Base-by-base conservation (phyloP, 2,329 filamentous ascomycete genomes). In the Venturia aucupariae region DNA sequence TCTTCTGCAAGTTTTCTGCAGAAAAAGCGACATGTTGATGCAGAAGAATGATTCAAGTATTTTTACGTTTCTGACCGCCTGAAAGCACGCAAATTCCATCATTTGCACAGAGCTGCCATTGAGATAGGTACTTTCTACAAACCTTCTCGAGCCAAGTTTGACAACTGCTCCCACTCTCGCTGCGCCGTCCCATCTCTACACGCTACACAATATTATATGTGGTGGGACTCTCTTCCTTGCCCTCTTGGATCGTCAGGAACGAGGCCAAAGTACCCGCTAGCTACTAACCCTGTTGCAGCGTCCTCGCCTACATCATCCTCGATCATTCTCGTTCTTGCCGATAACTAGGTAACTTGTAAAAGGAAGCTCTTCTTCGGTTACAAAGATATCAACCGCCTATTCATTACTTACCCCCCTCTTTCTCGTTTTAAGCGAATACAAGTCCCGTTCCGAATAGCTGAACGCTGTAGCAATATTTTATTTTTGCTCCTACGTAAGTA, bases 251-350 rank as follows among this genome's bases (percentile, higher is more conserved):
- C n/a, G 78, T 76, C 48, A 79, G 70, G 67, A 79, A 79, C 39
- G 74, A 75, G 8, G 74, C 74, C 63, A 82, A 68, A 39, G 75
- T 78, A 67, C 78, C 79, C 59, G 79, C 79, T n/a, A 79, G 79
- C 79, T n/a, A 79, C 80, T 65, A 77, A 79, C 4, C 81, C 80
- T 5, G 80, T 82, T 1, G 79, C 80, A 8, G 80, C 75, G 70
- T 82, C 80, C 68, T 84, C 81, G 8, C 46, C 46, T 30, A 57
- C 39, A 42, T 13, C 42, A 7, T 4, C 4, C 27, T 60, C 75
- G 46, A 89, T 79, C 85, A 90, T 86, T 60, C 88, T 79, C 11
- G 86, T 82, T 62, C 84, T 78, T 80, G 42, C 83, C 83, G 66
- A 85, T 82, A 39, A 81, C 83, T 0, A 82, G 83, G 69, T 85